These are phyloP conservation scores for Aureobasidium sp. DNA, from an alignment of 2,329 filamentous ascomycete genomes.

Conservation along the genomic window DNA sequence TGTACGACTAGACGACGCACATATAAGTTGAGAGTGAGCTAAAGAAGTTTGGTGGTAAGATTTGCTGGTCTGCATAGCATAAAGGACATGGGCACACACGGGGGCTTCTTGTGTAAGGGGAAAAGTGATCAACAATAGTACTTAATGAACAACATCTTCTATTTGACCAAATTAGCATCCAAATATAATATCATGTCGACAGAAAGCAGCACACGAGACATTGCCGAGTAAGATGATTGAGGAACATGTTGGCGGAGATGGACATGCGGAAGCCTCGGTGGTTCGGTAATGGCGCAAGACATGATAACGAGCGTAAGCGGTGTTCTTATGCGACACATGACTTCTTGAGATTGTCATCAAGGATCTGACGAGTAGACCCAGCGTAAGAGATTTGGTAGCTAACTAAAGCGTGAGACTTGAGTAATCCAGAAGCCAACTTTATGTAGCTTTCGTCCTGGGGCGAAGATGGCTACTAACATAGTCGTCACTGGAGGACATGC, in stretches of 20 bases:
- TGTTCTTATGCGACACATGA: neutral
- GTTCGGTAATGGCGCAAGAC: neutral
- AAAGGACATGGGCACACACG: neutral
- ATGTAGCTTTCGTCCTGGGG: neutral
- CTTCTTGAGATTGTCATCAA: neutral
- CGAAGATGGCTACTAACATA: neutral
- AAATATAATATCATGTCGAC: neutral
- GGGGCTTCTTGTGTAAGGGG: neutral
- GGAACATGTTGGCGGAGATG: neutral
- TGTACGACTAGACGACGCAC: slow-evolving; percentile 17
- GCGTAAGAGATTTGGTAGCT: neutral
- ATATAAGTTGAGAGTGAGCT: neutral
- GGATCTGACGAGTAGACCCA: neutral
- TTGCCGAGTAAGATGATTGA: neutral
- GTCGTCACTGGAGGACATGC: neutral
- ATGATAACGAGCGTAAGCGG: neutral
- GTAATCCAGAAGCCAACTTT: neutral
- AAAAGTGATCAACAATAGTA: slow-evolving; percentile 2
- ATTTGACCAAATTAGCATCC: neutral
- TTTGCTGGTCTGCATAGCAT: slow-evolving; percentile 11
- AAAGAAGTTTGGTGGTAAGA: neutral
- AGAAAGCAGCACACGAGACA: neutral
- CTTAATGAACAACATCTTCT: slow-evolving; percentile 2
- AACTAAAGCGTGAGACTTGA: neutral
- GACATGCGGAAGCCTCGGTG: neutral